Percentiles rank a stretch among this genome's conserved stretches.
Evolutionary conservation across 768 basidiomycete species (phyloP).

Genomic region (Leucogyrophana mollusca): DNA sequence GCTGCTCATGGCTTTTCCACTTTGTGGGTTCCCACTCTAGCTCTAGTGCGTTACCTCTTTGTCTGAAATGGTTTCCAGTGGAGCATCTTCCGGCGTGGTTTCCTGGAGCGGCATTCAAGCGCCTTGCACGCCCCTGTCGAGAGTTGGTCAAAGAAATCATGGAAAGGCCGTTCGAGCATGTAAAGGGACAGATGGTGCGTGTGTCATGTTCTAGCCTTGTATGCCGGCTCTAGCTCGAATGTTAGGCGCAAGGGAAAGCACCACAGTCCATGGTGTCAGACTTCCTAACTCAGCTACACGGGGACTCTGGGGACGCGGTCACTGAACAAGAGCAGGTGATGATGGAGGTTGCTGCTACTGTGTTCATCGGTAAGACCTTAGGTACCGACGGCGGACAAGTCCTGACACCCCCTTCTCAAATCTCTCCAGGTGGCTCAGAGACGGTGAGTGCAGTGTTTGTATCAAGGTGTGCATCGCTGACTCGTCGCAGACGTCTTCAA

Average conservation of each 20-base stretch:
- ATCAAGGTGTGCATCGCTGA: not conserved
- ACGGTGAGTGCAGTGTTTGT: not conserved
- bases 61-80: conserved; percentile 26
- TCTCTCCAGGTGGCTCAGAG: not conserved
- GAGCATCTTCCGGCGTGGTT: conserved; percentile 61
- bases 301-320: not conserved
- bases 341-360: conserved; percentile 1
- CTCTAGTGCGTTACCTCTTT: too few species aligned
- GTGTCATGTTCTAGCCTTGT: not conserved
- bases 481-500: not conserved
- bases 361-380: not conserved
- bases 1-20: not conserved
- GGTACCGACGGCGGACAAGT: not conserved
- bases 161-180: not conserved
- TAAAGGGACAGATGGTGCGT: not conserved
- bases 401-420: not conserved
- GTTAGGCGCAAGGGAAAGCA: not conserved
- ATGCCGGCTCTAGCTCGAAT: too few species aligned
- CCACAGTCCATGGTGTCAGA: conserved; percentile 1
- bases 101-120: conserved; percentile 20
- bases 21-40: not conserved
- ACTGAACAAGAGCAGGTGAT: not conserved
- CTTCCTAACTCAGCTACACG: not conserved
- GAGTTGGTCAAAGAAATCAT: not conserved
- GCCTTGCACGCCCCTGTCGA: not conserved